Evolutionary conservation across 1,284 basidiomycete species (phyloP).

Genomic region (Acaromyces ingoldii): DNA sequence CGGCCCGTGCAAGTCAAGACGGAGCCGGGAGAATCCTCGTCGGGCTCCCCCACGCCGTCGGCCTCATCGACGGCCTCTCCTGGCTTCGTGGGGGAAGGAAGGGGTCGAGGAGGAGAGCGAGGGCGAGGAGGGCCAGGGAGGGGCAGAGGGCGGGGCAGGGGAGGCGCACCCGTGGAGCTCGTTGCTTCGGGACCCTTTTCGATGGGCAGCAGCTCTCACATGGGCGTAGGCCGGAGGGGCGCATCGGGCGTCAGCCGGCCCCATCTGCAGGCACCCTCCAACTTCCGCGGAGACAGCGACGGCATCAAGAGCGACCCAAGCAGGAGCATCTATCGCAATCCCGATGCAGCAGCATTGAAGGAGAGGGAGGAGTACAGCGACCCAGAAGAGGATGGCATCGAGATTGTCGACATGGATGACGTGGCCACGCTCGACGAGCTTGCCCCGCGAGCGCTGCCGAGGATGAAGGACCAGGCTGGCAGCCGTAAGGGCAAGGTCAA

Average conservation of each 20-base stretch:
- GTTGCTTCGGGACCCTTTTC: constrained; percentile 88
- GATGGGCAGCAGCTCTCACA: constrained; percentile 62
- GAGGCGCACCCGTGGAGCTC: constrained; percentile 57
- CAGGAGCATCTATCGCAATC: constrained; percentile 23
- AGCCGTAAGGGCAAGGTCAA: too few relatives aligned
- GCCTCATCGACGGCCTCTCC: too few relatives aligned
- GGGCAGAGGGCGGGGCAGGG: background rate
- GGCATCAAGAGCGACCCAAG: constrained; percentile 19
- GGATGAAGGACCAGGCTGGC: constrained; percentile 51
- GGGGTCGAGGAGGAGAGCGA: background rate
- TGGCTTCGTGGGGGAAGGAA: background rate
- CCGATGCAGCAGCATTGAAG: constrained; percentile 21
- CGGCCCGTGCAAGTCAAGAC: too few relatives aligned
- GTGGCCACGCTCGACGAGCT: constrained; percentile 78
- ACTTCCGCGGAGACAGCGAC: constrained; percentile 62
- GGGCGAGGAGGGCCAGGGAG: constrained; percentile 1
- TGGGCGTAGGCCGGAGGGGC: constrained; percentile 31
- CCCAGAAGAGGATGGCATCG: constrained; percentile 30
- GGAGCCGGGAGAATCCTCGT: too few relatives aligned
- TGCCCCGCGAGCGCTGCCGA: constrained; percentile 73
- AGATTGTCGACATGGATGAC: constrained; percentile 69
- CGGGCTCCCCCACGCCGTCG: too few relatives aligned
- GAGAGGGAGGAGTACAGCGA: constrained; percentile 30
- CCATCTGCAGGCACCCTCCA: constrained; percentile 70
- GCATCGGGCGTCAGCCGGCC: constrained; percentile 74